These are phyloP conservation scores for Candida lessepsii DNA, from an alignment of 805 yeast genomes.

Conservation along the genomic window DNA sequence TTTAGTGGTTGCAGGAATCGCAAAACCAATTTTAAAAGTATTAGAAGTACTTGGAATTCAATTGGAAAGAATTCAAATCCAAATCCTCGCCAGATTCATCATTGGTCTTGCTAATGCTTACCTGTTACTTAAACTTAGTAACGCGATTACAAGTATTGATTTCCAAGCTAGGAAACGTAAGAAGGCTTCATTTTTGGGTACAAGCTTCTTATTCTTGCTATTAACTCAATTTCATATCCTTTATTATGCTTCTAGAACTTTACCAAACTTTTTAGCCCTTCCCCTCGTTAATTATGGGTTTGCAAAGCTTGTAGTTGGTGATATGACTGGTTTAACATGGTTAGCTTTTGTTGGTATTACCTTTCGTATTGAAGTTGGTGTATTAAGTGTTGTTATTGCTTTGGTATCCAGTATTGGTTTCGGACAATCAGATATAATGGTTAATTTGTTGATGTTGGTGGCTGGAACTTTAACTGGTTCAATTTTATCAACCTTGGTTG, in stretches of 20 bases:
- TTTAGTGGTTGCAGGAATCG: constrained; percentile 46
- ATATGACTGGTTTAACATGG: constrained; percentile 47
- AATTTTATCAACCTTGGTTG: constrained; percentile 49
- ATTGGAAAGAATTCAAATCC: constrained; percentile 40
- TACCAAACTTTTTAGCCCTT: constrained; percentile 84
- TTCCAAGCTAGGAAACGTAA: constrained; percentile 19
- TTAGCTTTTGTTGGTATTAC: constrained; percentile 63
- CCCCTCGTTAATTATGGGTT: constrained; percentile 66
- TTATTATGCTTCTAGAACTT: constrained; percentile 77
- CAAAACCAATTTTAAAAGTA: constrained; percentile 33
- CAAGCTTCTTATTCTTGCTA: constrained; percentile 61
- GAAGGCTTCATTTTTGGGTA: constrained; percentile 30
- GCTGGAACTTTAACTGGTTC: constrained; percentile 44
- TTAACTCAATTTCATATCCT: constrained; percentile 75
- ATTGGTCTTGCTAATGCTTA: constrained; percentile 63
- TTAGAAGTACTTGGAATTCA: constrained; percentile 21
- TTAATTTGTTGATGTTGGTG: constrained; percentile 38
- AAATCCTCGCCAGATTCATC: constrained; percentile 53
- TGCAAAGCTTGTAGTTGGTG: constrained; percentile 49
- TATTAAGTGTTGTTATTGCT: constrained; percentile 50
- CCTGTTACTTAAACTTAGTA: constrained; percentile 52
- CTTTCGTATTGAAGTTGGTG: constrained; percentile 70
- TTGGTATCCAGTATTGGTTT: constrained; percentile 43
- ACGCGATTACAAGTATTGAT: constrained; percentile 24
- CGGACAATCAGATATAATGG: constrained; percentile 44